Conservation (phyloP, 2,329 filamentous ascomycete species). For the Grosmannia huntii region DNA sequence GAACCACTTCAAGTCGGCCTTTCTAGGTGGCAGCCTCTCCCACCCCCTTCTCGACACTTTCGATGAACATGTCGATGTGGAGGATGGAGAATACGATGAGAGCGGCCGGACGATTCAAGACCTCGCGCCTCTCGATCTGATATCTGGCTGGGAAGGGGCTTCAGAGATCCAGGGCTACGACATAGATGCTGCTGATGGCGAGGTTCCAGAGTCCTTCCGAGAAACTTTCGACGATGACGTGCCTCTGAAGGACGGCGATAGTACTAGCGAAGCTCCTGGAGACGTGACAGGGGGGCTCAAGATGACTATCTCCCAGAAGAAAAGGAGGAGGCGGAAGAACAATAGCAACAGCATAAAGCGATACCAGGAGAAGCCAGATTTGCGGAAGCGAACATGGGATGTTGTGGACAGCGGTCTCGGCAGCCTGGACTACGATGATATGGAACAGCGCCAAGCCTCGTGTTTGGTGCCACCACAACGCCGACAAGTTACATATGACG, state of each 20-base stretch:
- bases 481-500: conserved; percentile 34
- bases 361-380: conserved; percentile 41
- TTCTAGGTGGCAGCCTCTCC: conserved; percentile 15
- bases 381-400: conserved; percentile 56
- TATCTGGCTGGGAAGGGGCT: neutral
- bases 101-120: neutral
- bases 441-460: conserved; percentile 14
- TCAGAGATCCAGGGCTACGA: neutral
- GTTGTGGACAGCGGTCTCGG: conserved; percentile 49
- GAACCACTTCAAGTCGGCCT: conserved; percentile 31
- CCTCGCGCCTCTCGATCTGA: neutral
- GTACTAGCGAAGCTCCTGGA: neutral
- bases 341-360: conserved; percentile 18
- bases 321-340: conserved; percentile 16
- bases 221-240: neutral
- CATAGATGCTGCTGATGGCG: neutral
- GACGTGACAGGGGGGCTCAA: neutral
- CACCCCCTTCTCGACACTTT: neutral
- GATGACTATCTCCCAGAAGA: neutral
- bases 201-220: neutral
- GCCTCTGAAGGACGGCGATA: neutral
- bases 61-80: neutral
- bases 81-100: neutral
- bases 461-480: conserved; percentile 23
- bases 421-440: conserved; percentile 46